phyloP scores from a whole-genome alignment of 192 early-diverging fungal species.

The Coemansia sp. region DNA sequence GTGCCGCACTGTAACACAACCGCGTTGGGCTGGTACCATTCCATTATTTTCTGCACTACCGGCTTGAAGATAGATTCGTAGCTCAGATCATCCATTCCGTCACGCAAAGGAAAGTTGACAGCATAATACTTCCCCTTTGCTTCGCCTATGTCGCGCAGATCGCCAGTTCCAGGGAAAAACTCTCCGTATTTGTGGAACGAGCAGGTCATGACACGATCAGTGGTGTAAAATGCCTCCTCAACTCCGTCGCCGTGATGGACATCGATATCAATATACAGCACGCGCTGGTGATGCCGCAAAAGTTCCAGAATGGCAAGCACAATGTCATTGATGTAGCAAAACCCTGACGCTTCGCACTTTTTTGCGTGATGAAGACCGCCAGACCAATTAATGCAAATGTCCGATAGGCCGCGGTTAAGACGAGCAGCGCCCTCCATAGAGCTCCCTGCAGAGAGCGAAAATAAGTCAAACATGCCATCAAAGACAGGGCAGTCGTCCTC shows the following conservation, averaged over 20 bases:
- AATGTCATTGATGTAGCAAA: constrained; percentile 99
- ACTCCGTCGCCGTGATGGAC: constrained; percentile 99
- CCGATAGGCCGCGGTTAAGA: constrained; percentile 76
- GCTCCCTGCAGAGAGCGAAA: constrained; percentile 86
- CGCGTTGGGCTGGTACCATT: constrained; percentile 89
- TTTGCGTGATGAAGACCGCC: constrained; percentile 98
- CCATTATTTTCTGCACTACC: constrained; percentile 83
- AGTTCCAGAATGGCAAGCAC: constrained; percentile 92
- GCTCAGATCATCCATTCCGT: constrained; percentile 90
- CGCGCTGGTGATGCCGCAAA: constrained; percentile 81
- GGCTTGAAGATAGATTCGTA: constrained; percentile 91
- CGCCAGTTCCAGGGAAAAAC: constrained; percentile 98
- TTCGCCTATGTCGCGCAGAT: constrained; percentile 90
- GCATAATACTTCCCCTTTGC: constrained; percentile 90
- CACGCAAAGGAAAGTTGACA: constrained; percentile 93
- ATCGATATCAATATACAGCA: constrained; percentile 98
- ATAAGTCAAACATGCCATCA: constrained; percentile 96
- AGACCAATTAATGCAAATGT: constrained; percentile 97
- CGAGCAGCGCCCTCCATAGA: constrained; percentile 94
- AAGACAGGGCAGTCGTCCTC: constrained; percentile 99
- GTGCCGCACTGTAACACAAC: constrained; percentile 97
- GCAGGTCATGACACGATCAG: constrained; percentile 98
- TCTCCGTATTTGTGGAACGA: constrained; percentile 99
- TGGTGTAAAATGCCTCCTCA: constrained; percentile 98
- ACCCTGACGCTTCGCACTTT: constrained; percentile 93